Evolutionary conservation across 2,329 filamentous ascomycete genomes (phyloP), one percentile per base, ranked within the genome.

Genomic region (Aureobasidium melanogenum): DNA sequence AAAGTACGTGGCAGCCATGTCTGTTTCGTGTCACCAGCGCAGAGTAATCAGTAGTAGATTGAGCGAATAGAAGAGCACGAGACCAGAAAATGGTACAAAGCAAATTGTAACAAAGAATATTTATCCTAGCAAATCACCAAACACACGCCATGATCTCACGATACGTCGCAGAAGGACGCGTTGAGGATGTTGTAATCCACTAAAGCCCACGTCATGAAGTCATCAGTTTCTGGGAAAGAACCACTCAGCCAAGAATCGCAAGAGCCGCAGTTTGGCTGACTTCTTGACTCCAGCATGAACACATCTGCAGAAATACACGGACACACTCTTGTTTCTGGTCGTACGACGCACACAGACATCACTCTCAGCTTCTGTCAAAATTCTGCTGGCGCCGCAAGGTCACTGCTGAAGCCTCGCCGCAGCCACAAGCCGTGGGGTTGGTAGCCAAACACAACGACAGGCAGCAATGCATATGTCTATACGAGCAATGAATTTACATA

Each of bases 1-100:
- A 67, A 86, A 86, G 69, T 86, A 85, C 62, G 80, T 84, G 12
- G 68, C 57, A 50, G 63, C 55, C 62, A 65, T 66, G 30, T 22
- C 41, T 32, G 54, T 19, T 47, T 41, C 24, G 30, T 47, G 43
- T 57, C 28, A n/a, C 34, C 36, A 28, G 50, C 19, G 6, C 28
- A 34, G n/a, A 8, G 14, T 34, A 7, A 28, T 32, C 26, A n/a
- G 10, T 55, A 17, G 7, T 19, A 10, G 8, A 36, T 39, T 24
- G n/a, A 24, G 12, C 38, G 26, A 55, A 43, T 55, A 12, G 28
- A 55, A 24, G 28, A 15, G 19, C 26, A n/a, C n/a, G 38, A 12
- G 15, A 38, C 9, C 17, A 32, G 26, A 38, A 22, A 52, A 52
- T 36, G 52, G 26, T 43, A 22, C 52, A 22, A 44, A 44, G 36